These are phyloP conservation scores for Caryopteris hybrid DNA, from an alignment of 305 asterid genomes.

Conservation along the genomic window DNA sequence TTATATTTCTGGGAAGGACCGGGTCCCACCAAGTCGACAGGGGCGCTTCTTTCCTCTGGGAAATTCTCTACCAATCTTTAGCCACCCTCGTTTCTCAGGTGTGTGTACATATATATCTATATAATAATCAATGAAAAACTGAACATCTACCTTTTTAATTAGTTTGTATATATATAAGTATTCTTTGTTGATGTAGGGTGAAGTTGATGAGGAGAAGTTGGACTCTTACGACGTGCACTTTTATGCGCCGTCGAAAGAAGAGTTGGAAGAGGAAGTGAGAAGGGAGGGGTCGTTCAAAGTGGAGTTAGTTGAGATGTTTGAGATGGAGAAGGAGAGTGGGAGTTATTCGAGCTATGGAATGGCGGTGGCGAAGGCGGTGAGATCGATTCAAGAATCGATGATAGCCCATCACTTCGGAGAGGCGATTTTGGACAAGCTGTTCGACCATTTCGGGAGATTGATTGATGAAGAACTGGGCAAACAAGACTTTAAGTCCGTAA, in stretches of 20 bases:
- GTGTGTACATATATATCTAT: too few relatives aligned
- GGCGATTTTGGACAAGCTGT: conserved; percentile 41
- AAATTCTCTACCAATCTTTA: conserved; percentile 51
- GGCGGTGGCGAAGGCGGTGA: conserved; percentile 63
- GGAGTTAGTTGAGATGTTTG: conserved; percentile 49
- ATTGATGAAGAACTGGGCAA: conserved; percentile 48
- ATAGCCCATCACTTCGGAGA: conserved; percentile 62
- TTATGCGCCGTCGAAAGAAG: conserved; percentile 66
- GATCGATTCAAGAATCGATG: conserved; percentile 79
- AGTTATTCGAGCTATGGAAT: conserved; percentile 44
- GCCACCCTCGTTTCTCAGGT: conserved; percentile 47
- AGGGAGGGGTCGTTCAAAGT: conserved; percentile 51
- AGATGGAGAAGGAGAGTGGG: conserved; percentile 37
- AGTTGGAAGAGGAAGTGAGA: conserved; percentile 50
- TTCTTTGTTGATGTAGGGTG: conserved; percentile 54
- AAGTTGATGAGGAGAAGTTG: conserved; percentile 46
- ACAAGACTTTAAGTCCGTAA: conserved; percentile 33
- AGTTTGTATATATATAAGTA: too few relatives aligned
- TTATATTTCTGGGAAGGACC: conserved; percentile 52
- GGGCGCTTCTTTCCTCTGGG: conserved; percentile 63
- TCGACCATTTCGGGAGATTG: conserved; percentile 51
- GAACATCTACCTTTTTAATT: too few relatives aligned
- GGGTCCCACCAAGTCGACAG: conserved; percentile 39
- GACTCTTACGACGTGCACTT: conserved; percentile 72
- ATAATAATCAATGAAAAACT: too few relatives aligned